Evolutionary conservation across 192 early-diverging fungal species (phyloP), one percentile per base, ranked within the genome.

Genomic region (Coemansia sp.): DNA sequence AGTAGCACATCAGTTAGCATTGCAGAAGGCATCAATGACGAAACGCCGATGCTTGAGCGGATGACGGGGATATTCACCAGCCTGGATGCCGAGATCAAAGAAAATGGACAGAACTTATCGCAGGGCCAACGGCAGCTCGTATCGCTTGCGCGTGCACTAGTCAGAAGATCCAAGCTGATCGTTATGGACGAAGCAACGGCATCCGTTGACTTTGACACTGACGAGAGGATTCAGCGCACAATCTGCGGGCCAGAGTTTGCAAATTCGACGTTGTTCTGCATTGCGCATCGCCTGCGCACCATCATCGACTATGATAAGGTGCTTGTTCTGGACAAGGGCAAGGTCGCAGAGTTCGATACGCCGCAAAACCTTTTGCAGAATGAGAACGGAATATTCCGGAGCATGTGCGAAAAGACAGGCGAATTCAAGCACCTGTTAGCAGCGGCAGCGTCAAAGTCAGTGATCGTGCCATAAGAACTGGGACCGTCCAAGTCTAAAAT

Each of bases 161-260:
- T 94, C 35, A 87, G 90, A 44, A 83, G 86, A 14, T 84, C 88
- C 39, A 78, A 78, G 44, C 64, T 93, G 34, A 88, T 95, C 62
- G 78, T 95, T 36, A 78, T 94, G 81, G 92, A 95, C 72, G 94
- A 94, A 69, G 94, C 94, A 0, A 95, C 96, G 0, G 94, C 92
- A 4, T 88, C 86, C 7, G 93, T 95, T 5, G 96, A 98, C 72
- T 88, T 89, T 73, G 85, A 88, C 63, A 96, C 93, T 0, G 96
- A 98, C 66, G 85, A 85, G 16, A 85, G 85, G 41, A 96, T 98
- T 70, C 96, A 98, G 76, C 69, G 73, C 24, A 93, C 94, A 0
- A 95, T 98, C 61, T 89, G 93, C 35, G 68, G 78, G 35, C 86
- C 89, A 63, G 85, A 89, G 57, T 93, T 95, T 77, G 76, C 79